A percentile compares a stretch with the other conserved stretches of the same genome.
phyloP scores from a whole-genome alignment of 805 yeast species.

The Saccharomyces mikatae region DNA sequence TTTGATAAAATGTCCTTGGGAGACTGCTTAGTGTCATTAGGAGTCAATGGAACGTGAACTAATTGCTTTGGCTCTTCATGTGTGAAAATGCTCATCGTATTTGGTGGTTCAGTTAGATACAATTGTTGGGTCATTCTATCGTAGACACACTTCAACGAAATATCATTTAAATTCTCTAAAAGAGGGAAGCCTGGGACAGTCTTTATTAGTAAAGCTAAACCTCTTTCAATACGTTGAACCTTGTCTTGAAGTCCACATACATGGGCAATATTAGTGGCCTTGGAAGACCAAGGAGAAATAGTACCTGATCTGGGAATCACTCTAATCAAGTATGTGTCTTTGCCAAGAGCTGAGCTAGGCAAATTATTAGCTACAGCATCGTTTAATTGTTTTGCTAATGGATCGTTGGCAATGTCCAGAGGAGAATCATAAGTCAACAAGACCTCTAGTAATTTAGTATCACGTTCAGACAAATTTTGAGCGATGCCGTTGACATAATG shows the following conservation, averaged over 20 bases:
- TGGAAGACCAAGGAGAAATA: constrained; percentile 97
- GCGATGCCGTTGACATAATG: constrained; percentile 64
- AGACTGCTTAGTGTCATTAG: constrained; percentile 4
- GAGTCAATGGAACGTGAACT: constrained; percentile 53
- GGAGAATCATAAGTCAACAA: constrained; percentile 70
- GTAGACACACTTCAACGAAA: constrained; percentile 60
- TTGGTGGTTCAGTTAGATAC: constrained; percentile 54
- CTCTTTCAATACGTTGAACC: constrained; percentile 86
- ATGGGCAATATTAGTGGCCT: constrained; percentile 89
- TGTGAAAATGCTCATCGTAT: constrained; percentile 62
- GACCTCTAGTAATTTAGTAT: constrained; percentile 43
- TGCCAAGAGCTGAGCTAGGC: constrained; percentile 23
- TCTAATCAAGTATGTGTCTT: constrained; percentile 53
- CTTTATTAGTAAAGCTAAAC: constrained; percentile 63
- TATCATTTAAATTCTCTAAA: constrained; percentile 43
- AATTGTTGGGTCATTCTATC: constrained; percentile 92
- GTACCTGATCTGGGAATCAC: constrained; percentile 91
- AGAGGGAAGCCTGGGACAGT: constrained; percentile 67
- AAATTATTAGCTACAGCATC: constrained; percentile 24
- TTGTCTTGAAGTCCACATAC: constrained; percentile 73
- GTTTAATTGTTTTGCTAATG: constrained; percentile 18
- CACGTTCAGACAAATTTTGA: constrained; percentile 31
- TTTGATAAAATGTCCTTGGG: constrained; percentile 50
- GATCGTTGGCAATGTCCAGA: constrained; percentile 43
- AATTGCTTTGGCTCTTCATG: constrained; percentile 78